Percentiles rank a stretch among this genome's conserved stretches.
phyloP scores from a whole-genome alignment of 495 filamentous ascomycete genomes.

The Cetradonia linearis region DNA sequence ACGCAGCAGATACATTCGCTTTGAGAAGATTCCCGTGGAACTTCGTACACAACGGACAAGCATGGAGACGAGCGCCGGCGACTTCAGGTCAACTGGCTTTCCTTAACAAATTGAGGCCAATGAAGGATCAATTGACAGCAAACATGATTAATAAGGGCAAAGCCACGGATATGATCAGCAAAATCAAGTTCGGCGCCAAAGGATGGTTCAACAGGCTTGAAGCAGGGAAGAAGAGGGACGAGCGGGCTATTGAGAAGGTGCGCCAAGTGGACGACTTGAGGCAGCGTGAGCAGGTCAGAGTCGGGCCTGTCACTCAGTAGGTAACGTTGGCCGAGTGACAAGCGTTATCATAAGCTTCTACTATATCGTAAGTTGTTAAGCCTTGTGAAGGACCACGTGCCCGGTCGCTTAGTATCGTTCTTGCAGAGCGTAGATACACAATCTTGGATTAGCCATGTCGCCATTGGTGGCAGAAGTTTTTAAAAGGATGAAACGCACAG shows the following conservation, averaged over 20 bases:
- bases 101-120: slow-evolving; percentile 54
- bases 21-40: slow-evolving; percentile 43
- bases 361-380: not conserved
- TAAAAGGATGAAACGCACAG: not conserved
- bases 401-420: not conserved
- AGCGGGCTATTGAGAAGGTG: slow-evolving; percentile 29
- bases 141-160: slow-evolving; percentile 62
- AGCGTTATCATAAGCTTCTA: not conserved
- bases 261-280: slow-evolving; percentile 33
- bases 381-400: slow-evolving; percentile 6
- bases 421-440: slow-evolving; percentile 7
- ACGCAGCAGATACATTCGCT: slow-evolving; percentile 75
- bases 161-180: slow-evolving; percentile 88
- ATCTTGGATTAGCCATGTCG: not conserved
- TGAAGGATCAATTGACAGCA: slow-evolving; percentile 43
- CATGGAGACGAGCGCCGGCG: slow-evolving; percentile 60
- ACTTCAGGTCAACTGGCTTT: slow-evolving; percentile 59
- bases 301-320: slow-evolving; percentile 48
- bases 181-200: slow-evolving; percentile 71
- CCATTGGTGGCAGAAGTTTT: not conserved
- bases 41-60: slow-evolving; percentile 27
- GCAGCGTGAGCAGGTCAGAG: slow-evolving; percentile 46
- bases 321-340: not conserved
- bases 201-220: slow-evolving; percentile 51
- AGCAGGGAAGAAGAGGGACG: slow-evolving; percentile 38